Percentiles rank a stretch among this genome's conserved stretches.
Conservation (phyloP, 805 yeast genomes). For the Yamadazyma sp. region DNA sequence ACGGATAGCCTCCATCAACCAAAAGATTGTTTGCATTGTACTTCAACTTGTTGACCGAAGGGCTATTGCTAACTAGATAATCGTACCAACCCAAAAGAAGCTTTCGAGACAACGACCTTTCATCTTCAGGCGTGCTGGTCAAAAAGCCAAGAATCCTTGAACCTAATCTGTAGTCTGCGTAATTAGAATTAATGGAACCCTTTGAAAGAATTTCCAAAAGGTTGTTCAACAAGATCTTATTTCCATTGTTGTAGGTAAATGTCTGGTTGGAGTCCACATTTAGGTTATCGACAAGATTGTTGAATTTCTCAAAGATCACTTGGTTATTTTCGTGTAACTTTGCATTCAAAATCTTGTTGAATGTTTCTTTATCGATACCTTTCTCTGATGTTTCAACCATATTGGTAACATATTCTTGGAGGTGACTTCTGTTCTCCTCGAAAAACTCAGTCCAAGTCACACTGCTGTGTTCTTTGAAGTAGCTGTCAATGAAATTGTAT, state of each 20-base stretch:
- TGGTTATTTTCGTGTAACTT: constrained; percentile 25
- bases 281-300: constrained; percentile 26
- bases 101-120: constrained; percentile 24
- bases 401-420: constrained; percentile 19
- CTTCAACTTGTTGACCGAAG: constrained; percentile 25
- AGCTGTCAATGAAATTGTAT: constrained; percentile 31
- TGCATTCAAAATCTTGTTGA: constrained; percentile 23
- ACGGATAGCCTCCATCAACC: constrained; percentile 31
- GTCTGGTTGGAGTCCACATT: constrained; percentile 15
- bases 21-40: constrained; percentile 41
- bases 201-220: constrained; percentile 31
- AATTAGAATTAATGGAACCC: constrained; percentile 37
- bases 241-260: constrained; percentile 15
- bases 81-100: constrained; percentile 43
- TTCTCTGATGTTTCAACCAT: constrained; percentile 12
- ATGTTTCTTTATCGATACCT: constrained; percentile 20
- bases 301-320: constrained; percentile 23
- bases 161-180: constrained; percentile 40
- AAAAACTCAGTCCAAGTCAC: constrained; percentile 27
- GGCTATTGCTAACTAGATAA: constrained; percentile 24
- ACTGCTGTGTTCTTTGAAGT: constrained; percentile 16
- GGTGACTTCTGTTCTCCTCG: constrained; percentile 18
- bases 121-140: constrained; percentile 25
- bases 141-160: constrained; percentile 41
- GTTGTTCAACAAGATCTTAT: constrained; percentile 27